Conservation (phyloP, 352 stramenopile genomes). For the Phytopythium boreale region DNA sequence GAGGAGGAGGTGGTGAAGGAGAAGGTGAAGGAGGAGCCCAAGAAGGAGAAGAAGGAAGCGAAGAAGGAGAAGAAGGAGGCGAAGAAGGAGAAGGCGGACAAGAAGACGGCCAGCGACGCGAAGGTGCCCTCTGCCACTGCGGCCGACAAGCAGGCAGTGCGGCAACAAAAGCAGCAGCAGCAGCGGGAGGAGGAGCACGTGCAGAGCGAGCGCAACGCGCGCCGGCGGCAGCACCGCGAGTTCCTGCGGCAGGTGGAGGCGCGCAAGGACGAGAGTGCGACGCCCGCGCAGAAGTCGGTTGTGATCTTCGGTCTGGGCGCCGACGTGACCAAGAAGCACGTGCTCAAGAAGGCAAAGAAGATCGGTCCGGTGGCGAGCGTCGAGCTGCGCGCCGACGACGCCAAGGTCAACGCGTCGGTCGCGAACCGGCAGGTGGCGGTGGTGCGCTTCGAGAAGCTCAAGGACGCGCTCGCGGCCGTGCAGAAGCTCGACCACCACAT, state of each 20-base stretch:
- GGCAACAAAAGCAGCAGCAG: slow-evolving; percentile 10
- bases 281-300: slow-evolving; percentile 60
- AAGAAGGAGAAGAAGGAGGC: slow-evolving; percentile 14
- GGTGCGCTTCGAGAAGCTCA: slow-evolving; percentile 57
- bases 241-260: slow-evolving; percentile 67
- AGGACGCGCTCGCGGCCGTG: slow-evolving; percentile 49
- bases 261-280: slow-evolving; percentile 55
- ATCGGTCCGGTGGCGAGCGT: slow-evolving; percentile 50
- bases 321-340: slow-evolving; percentile 73
- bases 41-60: slow-evolving; percentile 9
- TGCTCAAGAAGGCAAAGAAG: slow-evolving; percentile 83
- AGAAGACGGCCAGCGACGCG: slow-evolving; percentile 4
- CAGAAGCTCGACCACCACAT: slow-evolving; percentile 81
- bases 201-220: slow-evolving; percentile 80
- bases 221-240: slow-evolving; percentile 72
- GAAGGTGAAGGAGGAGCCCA: slow-evolving; percentile 1
- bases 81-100: slow-evolving; percentile 27
- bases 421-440: slow-evolving; percentile 59
- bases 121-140: slow-evolving; percentile 5
- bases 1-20: slow-evolving; percentile 1
- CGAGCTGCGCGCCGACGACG: slow-evolving; percentile 53
- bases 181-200: slow-evolving; percentile 23
- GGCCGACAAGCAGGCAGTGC: slow-evolving; percentile 8
- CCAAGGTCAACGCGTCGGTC: slow-evolving; percentile 12
- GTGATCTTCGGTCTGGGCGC: slow-evolving; percentile 67